Base-by-base conservation (phyloP, 139 green algal genomes). In the Eudorina sp. region DNA sequence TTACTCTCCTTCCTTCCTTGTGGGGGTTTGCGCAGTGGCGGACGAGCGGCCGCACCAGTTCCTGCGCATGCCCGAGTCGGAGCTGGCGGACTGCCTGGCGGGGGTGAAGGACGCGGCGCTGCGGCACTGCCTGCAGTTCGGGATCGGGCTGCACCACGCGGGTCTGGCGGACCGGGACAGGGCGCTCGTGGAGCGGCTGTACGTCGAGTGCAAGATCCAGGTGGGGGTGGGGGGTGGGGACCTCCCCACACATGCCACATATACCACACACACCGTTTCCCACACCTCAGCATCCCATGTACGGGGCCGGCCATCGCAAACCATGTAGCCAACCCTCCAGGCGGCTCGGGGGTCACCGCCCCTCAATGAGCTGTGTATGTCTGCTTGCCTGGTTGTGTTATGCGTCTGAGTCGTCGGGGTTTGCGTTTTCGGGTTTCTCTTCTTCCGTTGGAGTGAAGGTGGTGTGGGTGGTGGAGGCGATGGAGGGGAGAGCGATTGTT, bases 81-180 rank as follows among this genome's bases (percentile, higher is more conserved):
- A 98, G 89, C 79, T 98, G 80, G 94, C 95, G 53, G 79, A 79
- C 46, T 70, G 88, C 34, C 58, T 96, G 69, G 58, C 43, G 3
- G 74, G 77, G 41, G 88, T 97, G 51, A 93, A 94, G 80, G 94
- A 94, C 68, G 69, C 89, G 48, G 86, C 82, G 45, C 82, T 88
- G 64, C 58, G 81, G 27, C 81, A 75, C 62, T 84, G 88, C 68
- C 60, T 99, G 76, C 94, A 97, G 88, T 99, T 99, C 94, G 98
- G 98, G 45, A 98, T 99, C 55, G 98, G 98, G 13, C 91, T 99
- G 92, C 98, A 99, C 89, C 98, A 99, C 85, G 98, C 98, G 3
- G 98, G 98, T 1, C 94, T 99, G 34, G 89, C 72, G 7, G 94
- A 99, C 46, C 40, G 72, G 23, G 98, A 99, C 94, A 90, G 97